These are phyloP conservation scores for Mycena citricolor DNA, from an alignment of 1,284 basidiomycete species.

Conservation along the genomic window DNA sequence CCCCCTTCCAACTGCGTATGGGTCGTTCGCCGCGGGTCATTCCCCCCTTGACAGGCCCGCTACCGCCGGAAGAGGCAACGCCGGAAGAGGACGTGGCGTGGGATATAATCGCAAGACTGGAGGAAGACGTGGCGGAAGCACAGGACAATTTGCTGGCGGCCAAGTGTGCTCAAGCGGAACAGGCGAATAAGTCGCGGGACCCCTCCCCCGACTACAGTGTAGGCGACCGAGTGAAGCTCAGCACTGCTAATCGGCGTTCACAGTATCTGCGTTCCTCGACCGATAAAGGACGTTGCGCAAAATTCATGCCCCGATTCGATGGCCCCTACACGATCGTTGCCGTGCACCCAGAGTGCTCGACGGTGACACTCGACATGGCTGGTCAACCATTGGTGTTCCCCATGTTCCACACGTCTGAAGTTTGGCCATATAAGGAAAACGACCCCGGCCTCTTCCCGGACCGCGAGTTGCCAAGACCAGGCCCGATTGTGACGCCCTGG, in stretches of 20 bases:
- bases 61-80: not conserved
- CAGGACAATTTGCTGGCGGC: constrained; percentile 10
- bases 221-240: constrained; percentile 22
- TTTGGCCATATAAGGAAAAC: constrained; percentile 25
- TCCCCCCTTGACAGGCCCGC: constrained; percentile 22
- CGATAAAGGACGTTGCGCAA: constrained; percentile 23
- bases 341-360: constrained; percentile 24
- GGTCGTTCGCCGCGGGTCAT: constrained; percentile 27
- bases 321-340: constrained; percentile 24
- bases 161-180: constrained; percentile 18
- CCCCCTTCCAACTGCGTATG: constrained; percentile 32
- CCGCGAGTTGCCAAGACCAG: constrained; percentile 15
- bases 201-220: constrained; percentile 6
- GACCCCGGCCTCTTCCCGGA: constrained; percentile 25
- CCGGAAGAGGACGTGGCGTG: constrained; percentile 28
- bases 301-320: constrained; percentile 31
- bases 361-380: constrained; percentile 26
- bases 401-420: constrained; percentile 28
- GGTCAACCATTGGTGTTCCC: constrained; percentile 19
- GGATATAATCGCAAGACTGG: constrained; percentile 2
- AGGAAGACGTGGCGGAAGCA: constrained; percentile 6
- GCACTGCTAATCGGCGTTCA: constrained; percentile 12
- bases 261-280: constrained; percentile 20
- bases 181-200: constrained; percentile 20
- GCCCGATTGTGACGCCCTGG: not conserved